Percentiles rank a stretch among this genome's conserved stretches.
phyloP scores from a whole-genome alignment of 2,329 filamentous ascomycete genomes.

The Pseudogymnoascus sp. region DNA sequence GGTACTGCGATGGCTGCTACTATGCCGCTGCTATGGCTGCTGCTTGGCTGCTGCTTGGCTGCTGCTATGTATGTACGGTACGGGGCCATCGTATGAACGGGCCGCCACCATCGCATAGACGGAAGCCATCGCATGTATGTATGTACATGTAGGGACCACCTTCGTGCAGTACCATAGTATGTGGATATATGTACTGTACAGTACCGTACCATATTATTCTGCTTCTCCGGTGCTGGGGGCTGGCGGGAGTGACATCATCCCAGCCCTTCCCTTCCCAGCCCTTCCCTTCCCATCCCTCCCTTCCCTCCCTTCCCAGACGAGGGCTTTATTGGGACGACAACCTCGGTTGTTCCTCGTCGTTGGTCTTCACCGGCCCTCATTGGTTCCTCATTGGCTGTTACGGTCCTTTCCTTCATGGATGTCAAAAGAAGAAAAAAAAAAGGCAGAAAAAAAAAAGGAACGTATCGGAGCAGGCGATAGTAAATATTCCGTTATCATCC shows the following conservation, averaged over 20 bases:
- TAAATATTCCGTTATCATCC: neutral
- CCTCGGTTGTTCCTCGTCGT: neutral
- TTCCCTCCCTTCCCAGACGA: neutral
- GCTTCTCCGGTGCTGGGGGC: neutral
- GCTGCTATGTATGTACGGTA: too few relatives aligned
- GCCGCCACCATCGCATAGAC: too few relatives aligned
- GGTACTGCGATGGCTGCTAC: too few relatives aligned
- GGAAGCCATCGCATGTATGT: too few relatives aligned
- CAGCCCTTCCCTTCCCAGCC: neutral
- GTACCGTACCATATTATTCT: too few relatives aligned
- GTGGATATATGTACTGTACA: too few relatives aligned
- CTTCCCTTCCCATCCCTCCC: neutral
- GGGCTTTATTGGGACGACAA: constrained; percentile 2
- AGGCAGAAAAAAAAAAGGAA: neutral
- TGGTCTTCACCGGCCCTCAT: neutral
- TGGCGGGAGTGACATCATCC: constrained; percentile 1
- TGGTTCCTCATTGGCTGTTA: neutral
- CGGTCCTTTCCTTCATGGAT: neutral
- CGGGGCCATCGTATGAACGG: too few relatives aligned
- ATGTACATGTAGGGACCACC: neutral
- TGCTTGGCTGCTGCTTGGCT: too few relatives aligned
- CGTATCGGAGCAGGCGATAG: neutral
- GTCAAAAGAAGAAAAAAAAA: neutral
- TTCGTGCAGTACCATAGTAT: too few relatives aligned
- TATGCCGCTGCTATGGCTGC: too few relatives aligned